phyloP scores from a whole-genome alignment of 352 stramenopile species.

The Plasmopara viticola region DNA sequence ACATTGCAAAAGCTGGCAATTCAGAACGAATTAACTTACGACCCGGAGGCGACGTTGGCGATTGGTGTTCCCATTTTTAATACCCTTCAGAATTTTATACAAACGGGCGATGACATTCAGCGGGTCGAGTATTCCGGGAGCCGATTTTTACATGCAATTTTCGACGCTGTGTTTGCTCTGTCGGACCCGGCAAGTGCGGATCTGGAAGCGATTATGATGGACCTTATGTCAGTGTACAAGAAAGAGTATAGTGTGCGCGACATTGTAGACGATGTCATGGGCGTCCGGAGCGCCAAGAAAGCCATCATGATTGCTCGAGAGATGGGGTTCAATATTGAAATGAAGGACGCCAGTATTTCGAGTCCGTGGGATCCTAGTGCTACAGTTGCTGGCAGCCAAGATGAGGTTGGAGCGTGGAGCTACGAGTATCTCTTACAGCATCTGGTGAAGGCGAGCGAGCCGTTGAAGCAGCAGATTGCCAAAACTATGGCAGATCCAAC shows the following conservation, averaged over 20 bases:
- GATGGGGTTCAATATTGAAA: constrained; percentile 80
- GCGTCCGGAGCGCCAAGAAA: constrained; percentile 84
- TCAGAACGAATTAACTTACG: constrained; percentile 86
- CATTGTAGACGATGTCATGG: constrained; percentile 91
- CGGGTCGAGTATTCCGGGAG: constrained; percentile 88
- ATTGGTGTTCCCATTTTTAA: constrained; percentile 89
- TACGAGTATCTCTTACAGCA: constrained; percentile 54
- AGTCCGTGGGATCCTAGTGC: constrained; percentile 37
- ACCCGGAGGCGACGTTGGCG: constrained; percentile 69
- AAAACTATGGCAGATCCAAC: constrained; percentile 18
- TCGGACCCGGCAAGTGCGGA: constrained; percentile 29
- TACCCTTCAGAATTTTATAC: constrained; percentile 90
- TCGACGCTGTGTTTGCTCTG: constrained; percentile 38
- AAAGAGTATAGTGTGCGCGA: constrained; percentile 49
- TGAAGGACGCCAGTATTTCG: constrained; percentile 58
- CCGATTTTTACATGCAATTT: constrained; percentile 79
- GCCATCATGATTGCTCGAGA: constrained; percentile 91
- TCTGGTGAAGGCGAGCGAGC: constrained; percentile 31
- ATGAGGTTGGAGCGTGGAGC: constrained; percentile 33
- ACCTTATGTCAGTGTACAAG: constrained; percentile 52
- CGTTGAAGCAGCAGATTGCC: constrained; percentile 39
- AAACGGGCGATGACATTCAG: constrained; percentile 88
- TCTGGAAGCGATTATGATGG: constrained; percentile 59
- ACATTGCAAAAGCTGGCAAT: constrained; percentile 64
- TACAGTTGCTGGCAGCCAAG: constrained; percentile 28